Conservation (phyloP, 2,329 filamentous ascomycete genomes). For the Parastagonospora nodorum region DNA sequence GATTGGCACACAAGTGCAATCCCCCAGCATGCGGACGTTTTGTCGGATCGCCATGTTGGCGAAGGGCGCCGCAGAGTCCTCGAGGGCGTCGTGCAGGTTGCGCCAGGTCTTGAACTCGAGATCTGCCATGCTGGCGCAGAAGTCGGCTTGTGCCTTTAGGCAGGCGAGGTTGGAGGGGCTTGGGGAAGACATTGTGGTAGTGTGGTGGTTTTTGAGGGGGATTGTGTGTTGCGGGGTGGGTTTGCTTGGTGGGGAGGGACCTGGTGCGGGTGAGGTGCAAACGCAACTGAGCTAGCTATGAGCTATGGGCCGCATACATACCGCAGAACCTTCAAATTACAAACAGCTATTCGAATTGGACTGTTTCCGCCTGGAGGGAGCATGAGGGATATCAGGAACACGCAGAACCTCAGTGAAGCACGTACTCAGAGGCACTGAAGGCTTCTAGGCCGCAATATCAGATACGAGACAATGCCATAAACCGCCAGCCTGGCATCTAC, state of each 20-base stretch:
- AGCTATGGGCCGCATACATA: background rate
- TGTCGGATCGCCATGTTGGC: background rate
- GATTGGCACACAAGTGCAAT: background rate
- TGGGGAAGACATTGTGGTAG: background rate
- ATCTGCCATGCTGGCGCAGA: background rate
- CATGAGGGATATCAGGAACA: background rate
- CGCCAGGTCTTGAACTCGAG: background rate
- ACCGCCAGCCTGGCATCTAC: background rate
- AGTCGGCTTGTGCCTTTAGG: background rate
- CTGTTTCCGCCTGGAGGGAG: background rate
- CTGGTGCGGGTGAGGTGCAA: background rate
- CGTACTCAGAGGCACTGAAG: background rate
- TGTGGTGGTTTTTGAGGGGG: background rate
- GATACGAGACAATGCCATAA: background rate
- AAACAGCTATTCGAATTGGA: background rate
- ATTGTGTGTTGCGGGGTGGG: background rate
- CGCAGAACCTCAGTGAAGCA: background rate
- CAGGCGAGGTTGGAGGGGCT: background rate
- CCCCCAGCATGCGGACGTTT: background rate
- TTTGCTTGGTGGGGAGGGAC: background rate
- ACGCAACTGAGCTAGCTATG: background rate
- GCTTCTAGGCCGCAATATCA: background rate
- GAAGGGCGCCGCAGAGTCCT: background rate
- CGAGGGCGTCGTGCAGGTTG: background rate
- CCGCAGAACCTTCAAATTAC: background rate